Evolutionary conservation across 2,329 filamentous ascomycete species (phyloP).

Genomic region (Pseudohalonectria lignicola): DNA sequence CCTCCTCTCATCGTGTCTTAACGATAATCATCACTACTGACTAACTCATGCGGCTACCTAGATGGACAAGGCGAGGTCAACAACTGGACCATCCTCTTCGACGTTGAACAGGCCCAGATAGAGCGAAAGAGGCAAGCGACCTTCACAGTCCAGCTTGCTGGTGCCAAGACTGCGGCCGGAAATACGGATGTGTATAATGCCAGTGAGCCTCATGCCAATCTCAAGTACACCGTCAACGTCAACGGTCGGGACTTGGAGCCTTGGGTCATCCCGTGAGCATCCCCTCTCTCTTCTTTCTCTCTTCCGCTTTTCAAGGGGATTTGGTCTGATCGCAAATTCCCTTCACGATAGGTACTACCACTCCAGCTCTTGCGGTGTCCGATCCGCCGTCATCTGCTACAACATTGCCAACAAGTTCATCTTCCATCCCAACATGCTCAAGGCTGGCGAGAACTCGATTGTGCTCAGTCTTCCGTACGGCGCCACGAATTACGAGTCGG

Average conservation of each 20-base stretch:
- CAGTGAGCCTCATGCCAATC: conserved; percentile 37
- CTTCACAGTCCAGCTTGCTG: conserved; percentile 52
- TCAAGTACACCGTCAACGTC: conserved; percentile 33
- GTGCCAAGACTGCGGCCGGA: conserved; percentile 49
- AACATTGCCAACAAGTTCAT: conserved; percentile 48
- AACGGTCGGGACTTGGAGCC: conserved; percentile 31
- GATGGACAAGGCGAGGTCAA: conserved; percentile 28
- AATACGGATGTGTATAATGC: conserved; percentile 50
- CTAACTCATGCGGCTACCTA: too few relatives aligned
- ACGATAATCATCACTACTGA: too few relatives aligned
- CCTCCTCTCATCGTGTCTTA: too few relatives aligned
- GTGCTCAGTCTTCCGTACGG: conserved; percentile 48
- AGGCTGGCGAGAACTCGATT: conserved; percentile 41
- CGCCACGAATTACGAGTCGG: conserved; percentile 46
- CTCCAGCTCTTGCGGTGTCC: conserved; percentile 47
- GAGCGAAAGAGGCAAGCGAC: conserved; percentile 34
- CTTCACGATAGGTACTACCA: conserved; percentile 32
- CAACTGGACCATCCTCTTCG: conserved; percentile 49
- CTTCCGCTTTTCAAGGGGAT: neutral
- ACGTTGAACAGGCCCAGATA: conserved; percentile 29
- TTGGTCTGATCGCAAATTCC: conserved; percentile 1
- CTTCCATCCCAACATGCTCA: conserved; percentile 37
- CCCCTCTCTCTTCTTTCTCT: conserved; percentile 1
- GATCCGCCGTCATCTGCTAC: conserved; percentile 51
- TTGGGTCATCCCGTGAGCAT: conserved; percentile 44